Base-by-base conservation (phyloP, 2,329 filamentous ascomycete genomes). In the Xylariaceae sp. region DNA sequence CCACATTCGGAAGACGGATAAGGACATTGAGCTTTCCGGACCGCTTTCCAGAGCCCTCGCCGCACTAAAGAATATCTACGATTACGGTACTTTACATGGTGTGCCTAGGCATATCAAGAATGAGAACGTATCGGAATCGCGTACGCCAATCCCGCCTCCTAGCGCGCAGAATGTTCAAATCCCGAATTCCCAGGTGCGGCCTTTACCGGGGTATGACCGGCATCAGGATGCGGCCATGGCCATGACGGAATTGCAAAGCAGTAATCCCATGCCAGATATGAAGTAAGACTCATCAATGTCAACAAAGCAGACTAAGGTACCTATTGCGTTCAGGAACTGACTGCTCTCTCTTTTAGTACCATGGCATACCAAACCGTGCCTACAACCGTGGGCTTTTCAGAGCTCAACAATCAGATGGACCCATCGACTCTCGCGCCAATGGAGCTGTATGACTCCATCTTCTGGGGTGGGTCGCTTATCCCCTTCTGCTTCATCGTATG, bases 391-490 rank as follows among this genome's bases (percentile, higher is more conserved):
- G 65, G 68, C 53, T 69, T 83, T 39, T 72, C 80, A 5, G 79
- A 78, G 51, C 72, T 84, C 53, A 71, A 30, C 23, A 30, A 74
- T 53, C 71, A 75, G 41, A 73, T 82, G 9, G 84, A 86, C 61
- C 81, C 82, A 13, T 76, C 80, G 2, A 75, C 82, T 39, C 82
- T 87, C 77, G 85, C 84, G 44, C 85, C 85, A 0, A 84, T 88
- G 83, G 85, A 88, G 61, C 73, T 88, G 0, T 88, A 86, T 68
- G 84, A 87, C 66, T 86, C 83, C 3, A 88, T 88, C 51, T 87
- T 86, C 74, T 86, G 83, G 79, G 84, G 84, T 86, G 73, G 71
- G 82, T 76, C 35, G 37, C 62, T n/a, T 39, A 56, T 55, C 17
- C 44, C 53, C 9, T 51, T 58, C 61, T 63, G 50, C 57, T 50